Base-by-base conservation (phyloP, 2,329 filamentous ascomycete genomes). In the Dactylonectria estremocensis region DNA sequence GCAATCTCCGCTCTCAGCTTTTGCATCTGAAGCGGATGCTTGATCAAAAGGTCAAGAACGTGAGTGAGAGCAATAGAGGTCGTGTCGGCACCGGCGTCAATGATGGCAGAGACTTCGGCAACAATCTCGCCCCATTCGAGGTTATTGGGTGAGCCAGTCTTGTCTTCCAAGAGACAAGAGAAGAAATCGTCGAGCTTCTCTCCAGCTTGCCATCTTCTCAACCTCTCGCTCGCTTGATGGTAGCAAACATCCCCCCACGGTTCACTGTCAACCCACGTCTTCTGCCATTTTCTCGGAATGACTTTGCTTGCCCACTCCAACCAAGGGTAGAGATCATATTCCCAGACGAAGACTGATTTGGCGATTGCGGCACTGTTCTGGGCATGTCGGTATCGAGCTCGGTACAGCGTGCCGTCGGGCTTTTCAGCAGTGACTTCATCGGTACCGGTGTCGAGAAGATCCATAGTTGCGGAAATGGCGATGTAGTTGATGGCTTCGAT, bases 101-200 rank as follows among this genome's bases (percentile, higher is more conserved):
- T 83, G 80, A 88, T 87, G 75, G 84, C 86, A 62, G 75, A 80
- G 40, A 87, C 79, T 72, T 90, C 87, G 11, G 87, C 85, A 1
- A 87, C 82, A 16, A 89, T 86, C 75, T 90, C 88, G 22, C 87
- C 87, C 82, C 82, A 87, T 69, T 88, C 85, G 3, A 89, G 82
- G 40, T 61, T 61, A 37, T 64, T 64, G 0, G 81, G 76, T 4
- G 72, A 71, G 14, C 79, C 82, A 14, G 79, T 77, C 69, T 80
- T 82, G 62, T 83, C 80, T 22, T 83, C 83, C 85, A 90, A 87
- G 10, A 89, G 74, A 1, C 82, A 81, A 57, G 84, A 79, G 79
- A 90, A 89, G 77, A 90, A 89, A 73, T 90, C 88, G 57, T 88
- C 85, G 0, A 89, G 82, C 70, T 86, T 85, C 74, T 89, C 87